Conservation (phyloP, 805 yeast genomes). For the Candida sphagnicola region DNA sequence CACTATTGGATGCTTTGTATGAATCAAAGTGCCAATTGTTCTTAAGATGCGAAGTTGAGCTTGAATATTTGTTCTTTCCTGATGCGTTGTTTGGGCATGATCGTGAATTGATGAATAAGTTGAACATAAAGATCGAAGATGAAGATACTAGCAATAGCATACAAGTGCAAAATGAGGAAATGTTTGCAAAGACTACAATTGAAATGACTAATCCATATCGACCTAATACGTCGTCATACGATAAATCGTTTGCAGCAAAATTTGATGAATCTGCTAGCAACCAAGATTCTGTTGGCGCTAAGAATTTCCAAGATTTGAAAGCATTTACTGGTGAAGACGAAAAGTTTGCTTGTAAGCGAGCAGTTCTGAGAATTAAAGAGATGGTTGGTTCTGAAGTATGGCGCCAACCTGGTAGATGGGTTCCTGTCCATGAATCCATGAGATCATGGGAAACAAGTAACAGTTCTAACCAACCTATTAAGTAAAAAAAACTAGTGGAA, state of each 20-base stretch:
- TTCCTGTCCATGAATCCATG: constrained; percentile 47
- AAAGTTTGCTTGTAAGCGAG: constrained; percentile 67
- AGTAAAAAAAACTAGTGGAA: no score
- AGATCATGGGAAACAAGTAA: constrained; percentile 51
- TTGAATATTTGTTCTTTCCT: constrained; percentile 62
- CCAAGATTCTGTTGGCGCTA: constrained; percentile 3
- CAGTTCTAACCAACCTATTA: no score
- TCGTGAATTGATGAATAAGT: constrained; percentile 9
- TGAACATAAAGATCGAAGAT: constrained; percentile 9
- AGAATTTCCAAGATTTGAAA: constrained; percentile 41
- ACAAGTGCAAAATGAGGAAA: constrained; percentile 60
- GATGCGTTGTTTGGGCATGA: constrained; percentile 23
- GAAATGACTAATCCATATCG: constrained; percentile 62
- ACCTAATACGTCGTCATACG: constrained; percentile 64
- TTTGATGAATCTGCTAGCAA: constrained; percentile 8
- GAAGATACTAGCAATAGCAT: constrained; percentile 29
- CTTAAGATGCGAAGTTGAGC: constrained; percentile 45
- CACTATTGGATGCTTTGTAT: constrained; percentile 64
- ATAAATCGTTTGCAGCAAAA: constrained; percentile 37
- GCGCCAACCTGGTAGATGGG: constrained; percentile 49
- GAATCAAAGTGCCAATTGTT: constrained; percentile 63
- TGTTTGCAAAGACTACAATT: constrained; percentile 60
- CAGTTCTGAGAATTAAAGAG: constrained; percentile 60
- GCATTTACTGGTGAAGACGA: constrained; percentile 79
- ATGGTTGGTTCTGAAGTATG: constrained; percentile 53